Percentiles rank a stretch among this genome's conserved stretches.
Evolutionary conservation across 1,139 yeast species (phyloP).

Genomic region (Pneumocystis oryctolagi): DNA sequence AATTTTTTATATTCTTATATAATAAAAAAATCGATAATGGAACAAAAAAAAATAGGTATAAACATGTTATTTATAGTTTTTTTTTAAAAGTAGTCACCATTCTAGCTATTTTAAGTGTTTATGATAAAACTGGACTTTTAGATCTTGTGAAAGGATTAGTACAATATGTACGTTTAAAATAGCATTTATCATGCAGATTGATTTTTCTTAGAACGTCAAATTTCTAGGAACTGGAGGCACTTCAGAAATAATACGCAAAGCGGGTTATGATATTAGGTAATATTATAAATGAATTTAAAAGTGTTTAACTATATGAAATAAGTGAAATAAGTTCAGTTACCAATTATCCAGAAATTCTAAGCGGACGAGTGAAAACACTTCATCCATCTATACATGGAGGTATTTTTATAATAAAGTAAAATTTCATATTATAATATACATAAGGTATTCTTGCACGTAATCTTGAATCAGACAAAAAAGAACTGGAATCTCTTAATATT

Average conservation of each 20-base stretch:
- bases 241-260: conserved; percentile 83
- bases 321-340: conserved; percentile 80
- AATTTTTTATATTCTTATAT: background rate
- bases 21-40: background rate
- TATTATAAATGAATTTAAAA: conserved; percentile 3
- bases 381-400: conserved; percentile 91
- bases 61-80: background rate
- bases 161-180: conserved; percentile 39
- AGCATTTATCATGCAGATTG: background rate
- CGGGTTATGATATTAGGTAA: conserved; percentile 85
- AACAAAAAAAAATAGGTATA: background rate
- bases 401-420: conserved; percentile 12
- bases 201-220: background rate
- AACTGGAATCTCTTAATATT: conserved; percentile 72
- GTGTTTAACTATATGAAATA: background rate
- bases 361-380: conserved; percentile 94
- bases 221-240: conserved; percentile 46
- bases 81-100: background rate
- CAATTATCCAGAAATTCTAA: conserved; percentile 97
- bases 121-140: conserved; percentile 89
- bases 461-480: conserved; percentile 76
- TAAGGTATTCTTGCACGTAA: conserved; percentile 65
- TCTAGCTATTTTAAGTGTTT: conserved; percentile 82
- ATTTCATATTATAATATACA: background rate
- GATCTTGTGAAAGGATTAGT: conserved; percentile 91